A percentile compares a stretch with the other conserved stretches of the same genome.
These are phyloP conservation scores for Cordyceps farinosa DNA, from an alignment of 2,329 filamentous ascomycete species.

Conservation along the genomic window DNA sequence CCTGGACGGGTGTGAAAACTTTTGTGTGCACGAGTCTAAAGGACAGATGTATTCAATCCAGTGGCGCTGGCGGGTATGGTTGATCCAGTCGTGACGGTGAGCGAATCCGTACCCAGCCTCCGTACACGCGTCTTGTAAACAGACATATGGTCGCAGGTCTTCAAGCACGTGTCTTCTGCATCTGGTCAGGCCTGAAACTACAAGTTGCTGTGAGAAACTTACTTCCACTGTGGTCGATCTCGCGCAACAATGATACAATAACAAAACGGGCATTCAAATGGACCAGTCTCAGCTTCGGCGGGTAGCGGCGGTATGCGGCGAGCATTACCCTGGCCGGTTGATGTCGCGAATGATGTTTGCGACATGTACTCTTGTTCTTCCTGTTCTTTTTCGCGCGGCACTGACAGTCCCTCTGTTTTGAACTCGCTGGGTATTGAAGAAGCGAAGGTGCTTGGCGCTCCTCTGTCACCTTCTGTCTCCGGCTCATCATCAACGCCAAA, in stretches of 20 bases:
- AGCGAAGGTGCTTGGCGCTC: background rate
- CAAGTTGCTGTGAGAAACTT: slow-evolving; percentile 27
- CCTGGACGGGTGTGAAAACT: background rate
- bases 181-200: background rate
- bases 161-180: slow-evolving; percentile 34
- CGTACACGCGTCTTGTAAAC: slow-evolving; percentile 28
- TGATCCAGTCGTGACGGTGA: slow-evolving; percentile 24
- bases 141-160: slow-evolving; percentile 39
- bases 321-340: slow-evolving; percentile 18
- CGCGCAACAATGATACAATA: slow-evolving; percentile 32
- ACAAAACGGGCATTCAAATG: slow-evolving; percentile 40
- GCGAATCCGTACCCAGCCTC: slow-evolving; percentile 23
- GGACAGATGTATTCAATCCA: slow-evolving; percentile 17
- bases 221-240: slow-evolving; percentile 16
- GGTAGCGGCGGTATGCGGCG: slow-evolving; percentile 26
- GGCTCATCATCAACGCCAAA: slow-evolving; percentile 22
- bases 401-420: slow-evolving; percentile 21
- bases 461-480: slow-evolving; percentile 19
- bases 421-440: background rate
- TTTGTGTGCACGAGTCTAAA: background rate
- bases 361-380: slow-evolving; percentile 24
- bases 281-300: slow-evolving; percentile 21
- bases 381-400: slow-evolving; percentile 22
- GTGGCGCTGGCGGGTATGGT: slow-evolving; percentile 25
- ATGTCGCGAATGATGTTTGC: slow-evolving; percentile 31